Conservation (phyloP, 371 early-diverging fungal genomes). For the Gilbertella persicaria region DNA sequence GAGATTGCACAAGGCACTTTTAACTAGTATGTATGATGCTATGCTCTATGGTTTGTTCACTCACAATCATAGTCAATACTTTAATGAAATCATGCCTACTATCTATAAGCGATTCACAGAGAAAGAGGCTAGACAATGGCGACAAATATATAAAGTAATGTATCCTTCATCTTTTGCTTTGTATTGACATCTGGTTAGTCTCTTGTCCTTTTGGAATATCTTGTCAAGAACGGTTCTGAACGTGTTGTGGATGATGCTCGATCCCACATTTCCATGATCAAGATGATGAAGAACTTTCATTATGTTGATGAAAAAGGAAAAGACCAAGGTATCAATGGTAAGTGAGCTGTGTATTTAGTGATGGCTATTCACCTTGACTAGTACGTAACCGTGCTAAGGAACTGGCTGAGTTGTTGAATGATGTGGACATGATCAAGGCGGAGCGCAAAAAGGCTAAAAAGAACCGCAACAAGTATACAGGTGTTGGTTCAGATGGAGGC, state of each 20-base stretch:
- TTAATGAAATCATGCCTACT: conserved; percentile 92
- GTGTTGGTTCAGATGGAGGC: conserved; percentile 61
- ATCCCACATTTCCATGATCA: conserved; percentile 82
- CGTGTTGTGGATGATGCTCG: conserved; percentile 88
- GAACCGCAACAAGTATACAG: conserved; percentile 87
- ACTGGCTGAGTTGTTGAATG: conserved; percentile 77
- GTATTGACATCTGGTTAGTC: conserved; percentile 49
- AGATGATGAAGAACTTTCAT: conserved; percentile 80
- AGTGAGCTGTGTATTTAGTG: conserved; percentile 3
- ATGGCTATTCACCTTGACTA: conserved; percentile 25
- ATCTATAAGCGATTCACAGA: conserved; percentile 88
- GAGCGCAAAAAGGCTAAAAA: conserved; percentile 89
- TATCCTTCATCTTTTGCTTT: background rate
- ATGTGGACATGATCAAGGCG: conserved; percentile 72
- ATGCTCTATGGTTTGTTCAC: background rate
- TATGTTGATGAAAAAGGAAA: conserved; percentile 91
- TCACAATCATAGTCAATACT: conserved; percentile 64
- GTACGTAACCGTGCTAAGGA: conserved; percentile 94
- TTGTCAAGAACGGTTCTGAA: conserved; percentile 94
- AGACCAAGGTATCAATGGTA: conserved; percentile 96
- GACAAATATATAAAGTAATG: conserved; percentile 90
- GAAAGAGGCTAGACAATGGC: conserved; percentile 83
- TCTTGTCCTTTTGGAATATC: conserved; percentile 88
- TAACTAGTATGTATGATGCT: conserved; percentile 62
- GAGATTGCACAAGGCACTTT: conserved; percentile 86